phyloP scores from a whole-genome alignment of 768 basidiomycete genomes.

The Pholiota conissans region DNA sequence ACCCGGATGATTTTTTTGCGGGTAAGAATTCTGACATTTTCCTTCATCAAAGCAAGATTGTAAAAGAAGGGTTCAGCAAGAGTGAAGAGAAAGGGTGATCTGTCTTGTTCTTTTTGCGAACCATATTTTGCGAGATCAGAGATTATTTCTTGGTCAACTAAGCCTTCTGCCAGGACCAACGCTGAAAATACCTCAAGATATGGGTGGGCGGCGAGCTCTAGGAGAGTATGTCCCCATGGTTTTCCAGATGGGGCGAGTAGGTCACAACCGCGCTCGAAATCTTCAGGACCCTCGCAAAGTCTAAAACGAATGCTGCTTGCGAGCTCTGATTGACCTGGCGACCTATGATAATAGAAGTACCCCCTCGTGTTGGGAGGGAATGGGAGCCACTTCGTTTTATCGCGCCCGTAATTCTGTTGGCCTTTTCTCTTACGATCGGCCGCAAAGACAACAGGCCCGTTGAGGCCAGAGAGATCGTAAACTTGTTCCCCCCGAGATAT shows the following conservation, averaged over 20 bases:
- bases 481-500: too few species aligned
- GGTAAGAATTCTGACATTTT: too few species aligned
- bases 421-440: too few species aligned
- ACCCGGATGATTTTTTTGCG: too few species aligned
- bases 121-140: too few species aligned
- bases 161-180: background rate
- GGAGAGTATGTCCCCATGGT: background rate
- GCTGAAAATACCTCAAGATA: background rate
- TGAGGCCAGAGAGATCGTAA: too few species aligned
- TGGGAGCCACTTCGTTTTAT: too few species aligned
- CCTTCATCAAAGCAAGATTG: background rate
- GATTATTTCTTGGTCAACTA: background rate
- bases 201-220: background rate
- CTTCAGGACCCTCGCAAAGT: background rate
- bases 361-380: background rate
- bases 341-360: background rate
- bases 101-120: background rate
- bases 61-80: background rate
- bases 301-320: background rate
- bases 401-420: too few species aligned
- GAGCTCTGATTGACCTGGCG: background rate
- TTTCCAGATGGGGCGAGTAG: background rate
- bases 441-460: too few species aligned
- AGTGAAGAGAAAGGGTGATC: background rate
- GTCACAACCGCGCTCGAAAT: background rate